Percentiles rank a stretch among this genome's conserved stretches.
Conservation (phyloP, 768 basidiomycete species). For the Suillus bovinus region DNA sequence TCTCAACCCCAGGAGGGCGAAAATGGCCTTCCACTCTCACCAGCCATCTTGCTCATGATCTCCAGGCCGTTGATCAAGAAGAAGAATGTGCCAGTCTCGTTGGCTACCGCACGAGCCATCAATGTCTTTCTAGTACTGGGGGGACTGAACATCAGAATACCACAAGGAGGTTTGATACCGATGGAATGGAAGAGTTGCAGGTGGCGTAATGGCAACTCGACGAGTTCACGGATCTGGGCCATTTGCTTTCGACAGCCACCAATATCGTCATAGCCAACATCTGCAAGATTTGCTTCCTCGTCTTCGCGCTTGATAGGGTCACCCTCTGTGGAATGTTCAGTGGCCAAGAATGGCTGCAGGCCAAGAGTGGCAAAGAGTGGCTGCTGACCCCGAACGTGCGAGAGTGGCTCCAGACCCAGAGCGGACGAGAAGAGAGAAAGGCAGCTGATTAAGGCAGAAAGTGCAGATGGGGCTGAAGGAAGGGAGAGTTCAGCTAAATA, state of each 20-base stretch:
- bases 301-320: constrained; percentile 86
- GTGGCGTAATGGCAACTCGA: too few relatives aligned
- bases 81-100: constrained; percentile 99
- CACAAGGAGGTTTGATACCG: constrained; percentile 99
- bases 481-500: constrained; percentile 71
- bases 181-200: too few relatives aligned
- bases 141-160: constrained; percentile 98
- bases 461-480: constrained; percentile 77
- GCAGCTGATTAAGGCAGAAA: constrained; percentile 82
- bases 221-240: too few relatives aligned
- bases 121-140: constrained; percentile 99
- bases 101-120: constrained; percentile 99
- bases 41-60: constrained; percentile 99
- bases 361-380: too few relatives aligned
- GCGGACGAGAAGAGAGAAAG: constrained; percentile 72
- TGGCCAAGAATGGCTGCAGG: too few relatives aligned
- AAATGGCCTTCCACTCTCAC: constrained; percentile 97
- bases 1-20: too few relatives aligned
- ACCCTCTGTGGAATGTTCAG: constrained; percentile 62
- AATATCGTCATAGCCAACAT: constrained; percentile 39
- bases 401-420: too few relatives aligned
- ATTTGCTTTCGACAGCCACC: constrained; percentile 93
- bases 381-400: too few relatives aligned
- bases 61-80: constrained; percentile 99
- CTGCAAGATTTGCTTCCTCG: too few relatives aligned